phyloP scores from a whole-genome alignment of 495 filamentous ascomycete genomes.

The Lasiosphaeris hirsuta region DNA sequence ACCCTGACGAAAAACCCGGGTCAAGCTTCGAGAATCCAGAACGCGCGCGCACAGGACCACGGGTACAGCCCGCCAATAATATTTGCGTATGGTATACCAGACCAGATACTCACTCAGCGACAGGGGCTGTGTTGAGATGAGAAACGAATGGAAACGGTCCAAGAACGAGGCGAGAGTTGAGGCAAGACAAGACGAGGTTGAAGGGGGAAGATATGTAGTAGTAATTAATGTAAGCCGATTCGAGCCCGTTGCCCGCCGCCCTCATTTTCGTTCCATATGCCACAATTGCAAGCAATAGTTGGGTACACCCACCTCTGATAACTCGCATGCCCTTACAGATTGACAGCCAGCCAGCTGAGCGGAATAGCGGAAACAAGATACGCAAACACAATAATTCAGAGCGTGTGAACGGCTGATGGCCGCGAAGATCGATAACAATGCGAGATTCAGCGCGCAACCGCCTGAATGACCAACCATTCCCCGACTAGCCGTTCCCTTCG shows the following conservation, averaged over 20 bases:
- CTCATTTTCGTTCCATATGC: background rate
- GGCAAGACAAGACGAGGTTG: background rate
- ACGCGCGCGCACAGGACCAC: background rate
- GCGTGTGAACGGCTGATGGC: background rate
- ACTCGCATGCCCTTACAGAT: background rate
- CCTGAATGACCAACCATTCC: background rate
- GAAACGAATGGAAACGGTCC: too few relatives aligned
- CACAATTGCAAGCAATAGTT: conserved; percentile 4
- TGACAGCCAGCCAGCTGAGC: background rate
- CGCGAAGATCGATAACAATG: background rate
- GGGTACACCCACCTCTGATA: conserved; percentile 8
- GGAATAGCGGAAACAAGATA: background rate
- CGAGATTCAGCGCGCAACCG: background rate
- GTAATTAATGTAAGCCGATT: background rate
- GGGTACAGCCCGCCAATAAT: background rate
- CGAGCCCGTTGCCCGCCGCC: too few relatives aligned
- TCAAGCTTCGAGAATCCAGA: conserved; percentile 2
- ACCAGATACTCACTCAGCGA: too few relatives aligned
- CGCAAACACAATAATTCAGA: background rate
- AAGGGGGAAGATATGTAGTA: background rate
- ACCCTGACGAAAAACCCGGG: too few relatives aligned
- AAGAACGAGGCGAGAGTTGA: background rate
- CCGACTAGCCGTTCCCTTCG: too few relatives aligned
- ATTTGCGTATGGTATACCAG: too few relatives aligned
- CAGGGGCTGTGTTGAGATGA: too few relatives aligned